These are phyloP conservation scores for Cyberlindnera japonica DNA, from an alignment of 805 yeast genomes.

Conservation along the genomic window DNA sequence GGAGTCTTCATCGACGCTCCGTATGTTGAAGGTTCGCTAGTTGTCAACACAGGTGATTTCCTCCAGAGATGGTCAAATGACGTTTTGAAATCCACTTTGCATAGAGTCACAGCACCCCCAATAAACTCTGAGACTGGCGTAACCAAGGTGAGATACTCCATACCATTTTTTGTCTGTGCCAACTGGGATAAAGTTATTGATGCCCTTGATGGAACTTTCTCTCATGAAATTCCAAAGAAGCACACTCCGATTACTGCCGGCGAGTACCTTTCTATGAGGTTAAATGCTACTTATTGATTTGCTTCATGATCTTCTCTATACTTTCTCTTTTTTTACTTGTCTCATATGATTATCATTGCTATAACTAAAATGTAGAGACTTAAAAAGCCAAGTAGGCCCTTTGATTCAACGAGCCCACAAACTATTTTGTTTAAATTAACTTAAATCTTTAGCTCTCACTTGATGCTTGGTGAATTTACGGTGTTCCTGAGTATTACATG, in stretches of 20 bases:
- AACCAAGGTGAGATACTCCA: slow-evolving; percentile 25
- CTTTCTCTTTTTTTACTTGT: no score
- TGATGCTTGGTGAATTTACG: no score
- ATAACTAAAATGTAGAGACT: no score
- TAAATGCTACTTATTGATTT: slow-evolving; percentile 22
- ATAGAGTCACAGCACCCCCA: slow-evolving; percentile 26
- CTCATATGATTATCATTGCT: no score
- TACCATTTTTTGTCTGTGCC: slow-evolving; percentile 28
- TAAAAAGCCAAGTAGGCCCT: no score
- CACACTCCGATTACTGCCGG: slow-evolving; percentile 26
- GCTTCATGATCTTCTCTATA: no score
- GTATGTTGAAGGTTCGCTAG: slow-evolving; percentile 18
- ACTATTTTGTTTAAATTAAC: no score
- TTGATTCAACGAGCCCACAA: no score
- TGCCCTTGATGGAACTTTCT: slow-evolving; percentile 26
- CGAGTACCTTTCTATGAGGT: slow-evolving; percentile 23
- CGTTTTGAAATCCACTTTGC: slow-evolving; percentile 25
- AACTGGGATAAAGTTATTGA: slow-evolving; percentile 24
- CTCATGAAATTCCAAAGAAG: slow-evolving; percentile 24
- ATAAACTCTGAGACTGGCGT: slow-evolving; percentile 18
- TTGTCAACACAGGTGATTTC: slow-evolving; percentile 26
- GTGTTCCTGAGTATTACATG: no score
- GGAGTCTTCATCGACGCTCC: slow-evolving; percentile 24
- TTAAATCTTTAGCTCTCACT: no score
- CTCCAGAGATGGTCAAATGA: slow-evolving; percentile 28